Conservation (phyloP, 1,139 yeast genomes). For the Scheffersomyces parashehatae region DNA sequence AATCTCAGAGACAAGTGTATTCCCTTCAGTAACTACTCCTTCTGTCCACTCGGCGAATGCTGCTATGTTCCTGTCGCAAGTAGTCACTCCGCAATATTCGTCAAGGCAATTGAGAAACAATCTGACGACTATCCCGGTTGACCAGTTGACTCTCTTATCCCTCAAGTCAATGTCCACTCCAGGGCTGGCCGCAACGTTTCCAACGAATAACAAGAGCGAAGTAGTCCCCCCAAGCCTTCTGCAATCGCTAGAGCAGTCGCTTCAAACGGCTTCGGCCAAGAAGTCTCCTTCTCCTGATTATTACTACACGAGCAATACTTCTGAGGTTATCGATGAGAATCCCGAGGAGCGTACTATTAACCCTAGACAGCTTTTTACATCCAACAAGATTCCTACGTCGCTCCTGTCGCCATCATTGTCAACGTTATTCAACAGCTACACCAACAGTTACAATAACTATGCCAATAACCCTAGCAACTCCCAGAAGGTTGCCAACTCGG, state of each 20-base stretch:
- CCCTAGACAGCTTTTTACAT: constrained; percentile 20
- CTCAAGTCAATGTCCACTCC: constrained; percentile 4
- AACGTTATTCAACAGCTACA: constrained; percentile 15
- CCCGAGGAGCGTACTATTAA: constrained; percentile 18
- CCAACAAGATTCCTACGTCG: constrained; percentile 12
- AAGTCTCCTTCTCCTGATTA: constrained; percentile 10
- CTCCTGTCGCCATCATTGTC: constrained; percentile 19
- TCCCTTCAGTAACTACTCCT: not conserved
- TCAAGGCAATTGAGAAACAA: constrained; percentile 3
- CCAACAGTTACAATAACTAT: constrained; percentile 1
- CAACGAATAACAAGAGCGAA: not conserved
- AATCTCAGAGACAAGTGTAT: not conserved
- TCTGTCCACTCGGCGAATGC: not conserved
- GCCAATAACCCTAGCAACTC: constrained; percentile 2
- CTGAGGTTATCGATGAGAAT: not conserved
- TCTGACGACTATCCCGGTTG: constrained; percentile 13
- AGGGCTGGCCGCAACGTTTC: not conserved
- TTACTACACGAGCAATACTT: constrained; percentile 6
- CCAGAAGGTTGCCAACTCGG: too few relatives aligned
- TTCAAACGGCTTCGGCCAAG: not conserved
- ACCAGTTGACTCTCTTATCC: constrained; percentile 13
- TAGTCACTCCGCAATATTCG: constrained; percentile 7
- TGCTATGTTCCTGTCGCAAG: not conserved
- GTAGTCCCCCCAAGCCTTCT: not conserved
- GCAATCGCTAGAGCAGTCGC: not conserved